Evolutionary conservation across 257 asterid genomes (phyloP).

Genomic region (Solanum pennellii): DNA sequence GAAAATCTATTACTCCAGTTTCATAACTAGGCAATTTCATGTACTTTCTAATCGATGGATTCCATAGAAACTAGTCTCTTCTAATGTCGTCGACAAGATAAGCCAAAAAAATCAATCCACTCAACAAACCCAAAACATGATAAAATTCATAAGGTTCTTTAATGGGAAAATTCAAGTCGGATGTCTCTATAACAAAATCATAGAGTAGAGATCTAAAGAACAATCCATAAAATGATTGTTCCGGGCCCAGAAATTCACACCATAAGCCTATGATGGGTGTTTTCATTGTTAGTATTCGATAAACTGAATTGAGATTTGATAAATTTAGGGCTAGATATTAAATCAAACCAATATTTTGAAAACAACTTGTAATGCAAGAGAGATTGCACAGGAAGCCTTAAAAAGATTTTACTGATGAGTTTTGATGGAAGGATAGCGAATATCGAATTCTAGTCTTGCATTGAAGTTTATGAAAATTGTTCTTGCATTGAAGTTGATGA

Average conservation of each 20-base stretch:
- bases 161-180: not conserved
- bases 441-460: not conserved
- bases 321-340: conserved; percentile 9
- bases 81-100: not conserved
- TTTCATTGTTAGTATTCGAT: not conserved
- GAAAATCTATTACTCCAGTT: no score
- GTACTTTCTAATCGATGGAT: not conserved
- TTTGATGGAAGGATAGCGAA: not conserved
- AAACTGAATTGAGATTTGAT: conserved; percentile 16
- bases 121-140: not conserved
- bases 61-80: not conserved
- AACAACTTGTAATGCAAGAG: not conserved
- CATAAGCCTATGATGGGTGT: not conserved
- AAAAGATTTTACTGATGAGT: not conserved
- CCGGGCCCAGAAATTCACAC: no score
- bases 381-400: not conserved
- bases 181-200: no score
- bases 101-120: not conserved
- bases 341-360: not conserved
- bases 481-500: not conserved
- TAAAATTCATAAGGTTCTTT: not conserved
- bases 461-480: no score
- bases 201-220: no score
- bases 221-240: not conserved
- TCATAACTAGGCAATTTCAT: not conserved